Base-by-base conservation (phyloP, 495 filamentous ascomycete species). In the Daldinia concentrica region DNA sequence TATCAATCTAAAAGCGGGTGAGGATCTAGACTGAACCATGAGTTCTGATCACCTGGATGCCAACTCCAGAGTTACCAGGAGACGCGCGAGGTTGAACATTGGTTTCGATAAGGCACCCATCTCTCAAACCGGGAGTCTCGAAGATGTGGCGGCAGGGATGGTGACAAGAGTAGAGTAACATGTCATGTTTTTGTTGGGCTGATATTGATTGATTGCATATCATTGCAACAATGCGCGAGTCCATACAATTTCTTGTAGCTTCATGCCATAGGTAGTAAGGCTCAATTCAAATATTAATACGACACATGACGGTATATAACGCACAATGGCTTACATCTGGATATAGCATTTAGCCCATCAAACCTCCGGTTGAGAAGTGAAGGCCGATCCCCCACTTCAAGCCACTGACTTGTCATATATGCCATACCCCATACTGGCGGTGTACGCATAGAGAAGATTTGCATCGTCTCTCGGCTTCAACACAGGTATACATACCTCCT, bases 21-120 rank as follows among this genome's bases (percentile, higher is more conserved):
- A 41, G 62, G 71, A 73, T 73, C 66, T 66, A 9, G 65, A 63
- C 65, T 66, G 71, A 73, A 69, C 71, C 71, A 66, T 22, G 48
- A 62, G 57, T 22, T 41, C 29, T 41, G 43, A 66, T 45, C 37
- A 45, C 58, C 62, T 69, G 71, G 71, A 48, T 63, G 52, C 30
- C 43, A 48, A 34, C 41, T 73, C 50, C 56, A 57, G 22, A 63
- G 29, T 58, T 65, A 41, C 61, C 70, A 69, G 58, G 61, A 43
- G 55, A 50, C 58, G 57, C 66, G 60, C 60, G 14, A 59, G 45
- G 22, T 41, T 45, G 32, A 24, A n/a, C 15, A 39, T 19, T 32
- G 32, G 64, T 64, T 67, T 58, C 24, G 58, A 26, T 54, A 39
- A 67, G 48, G 39, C 51, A 45, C 62, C 37, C 15, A 56, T 36